Base-by-base conservation (phyloP, 2,329 filamentous ascomycete genomes). In the Beauveria rudraprayagi region DNA sequence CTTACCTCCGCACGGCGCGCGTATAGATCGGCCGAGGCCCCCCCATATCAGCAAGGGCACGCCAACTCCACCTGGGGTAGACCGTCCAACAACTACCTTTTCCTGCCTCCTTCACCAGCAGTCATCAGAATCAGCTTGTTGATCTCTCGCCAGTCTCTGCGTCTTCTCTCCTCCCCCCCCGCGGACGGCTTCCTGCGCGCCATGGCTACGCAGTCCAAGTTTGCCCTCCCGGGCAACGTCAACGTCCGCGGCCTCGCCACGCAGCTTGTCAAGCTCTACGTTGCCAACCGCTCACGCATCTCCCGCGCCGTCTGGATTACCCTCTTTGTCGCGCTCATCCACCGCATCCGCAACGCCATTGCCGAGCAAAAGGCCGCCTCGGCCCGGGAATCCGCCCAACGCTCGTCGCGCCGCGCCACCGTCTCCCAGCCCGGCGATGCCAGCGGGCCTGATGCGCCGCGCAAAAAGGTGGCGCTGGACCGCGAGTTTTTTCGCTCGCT, bases 341-440 rank as follows among this genome's bases (percentile, higher is more conserved):
- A 96, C 73, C 91, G 94, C 68, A 87, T 97, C 60, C 91, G 92
- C 68, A 87, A 91, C 83, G 92, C 93, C 68, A 88, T 97, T 70
- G 87, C 89, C 62, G 92, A 97, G 73, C 94, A 97, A 73, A 96
- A 96, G 73, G 90, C 90, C 17, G 90, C 91, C 2, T 88, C 89
- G 1, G 79, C 79, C 57, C 84, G 88, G 64, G 86, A 90, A 63
- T 83, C 85, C 6, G 83, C 85, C 66, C 76, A 80, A 67, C 77
- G 80, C 65, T 72, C 73, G 37, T 72, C 76, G 37, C 75, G 73
- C 69, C 70, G 72, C 73, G 85, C 70, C 69, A 82, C 75, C 69
- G 85, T 73, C 66, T 81, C 71, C 70, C 77, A 41, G 56, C 44
- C 70, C 67, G 66, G 72, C 67, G 63, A 62, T 40, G 67, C 62